Percentiles rank a stretch among this genome's conserved stretches.
These are phyloP conservation scores for Suillus discolor DNA, from an alignment of 768 basidiomycete genomes.

Conservation along the genomic window DNA sequence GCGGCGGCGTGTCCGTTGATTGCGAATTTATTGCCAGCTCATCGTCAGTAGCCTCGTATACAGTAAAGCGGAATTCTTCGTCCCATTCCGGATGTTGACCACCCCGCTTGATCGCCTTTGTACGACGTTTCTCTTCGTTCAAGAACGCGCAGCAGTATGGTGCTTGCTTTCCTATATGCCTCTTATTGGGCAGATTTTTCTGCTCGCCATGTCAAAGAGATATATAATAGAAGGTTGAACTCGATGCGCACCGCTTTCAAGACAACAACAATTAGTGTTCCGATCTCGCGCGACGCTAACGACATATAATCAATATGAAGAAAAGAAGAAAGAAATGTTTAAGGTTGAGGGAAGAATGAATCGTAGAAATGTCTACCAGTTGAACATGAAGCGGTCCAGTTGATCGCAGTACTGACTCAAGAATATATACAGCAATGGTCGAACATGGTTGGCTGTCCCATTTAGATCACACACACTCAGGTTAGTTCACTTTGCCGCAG, in stretches of 20 bases:
- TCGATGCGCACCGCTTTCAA: conserved; percentile 78
- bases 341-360: neutral
- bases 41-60: conserved; percentile 75
- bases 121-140: conserved; percentile 83
- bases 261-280: conserved; percentile 91
- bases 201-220: conserved; percentile 36
- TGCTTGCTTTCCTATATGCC: conserved; percentile 95
- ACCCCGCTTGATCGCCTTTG: conserved; percentile 93
- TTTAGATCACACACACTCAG: neutral
- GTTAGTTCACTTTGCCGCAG: conserved; percentile 4
- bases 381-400: neutral
- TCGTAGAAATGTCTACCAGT: neutral
- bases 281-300: conserved; percentile 71
- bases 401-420: conserved; percentile 5
- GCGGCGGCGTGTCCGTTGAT: conserved; percentile 57
- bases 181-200: conserved; percentile 90
- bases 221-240: conserved; percentile 21
- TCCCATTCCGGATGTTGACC: conserved; percentile 99
- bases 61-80: conserved; percentile 91
- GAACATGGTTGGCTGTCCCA: neutral
- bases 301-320: conserved; percentile 46
- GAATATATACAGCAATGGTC: neutral
- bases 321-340: conserved; percentile 6
- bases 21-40: conserved; percentile 45
- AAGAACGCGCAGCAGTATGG: conserved; percentile 86